These are phyloP conservation scores for Spathaspora passalidarum DNA, from an alignment of 805 yeast species.

Conservation along the genomic window DNA sequence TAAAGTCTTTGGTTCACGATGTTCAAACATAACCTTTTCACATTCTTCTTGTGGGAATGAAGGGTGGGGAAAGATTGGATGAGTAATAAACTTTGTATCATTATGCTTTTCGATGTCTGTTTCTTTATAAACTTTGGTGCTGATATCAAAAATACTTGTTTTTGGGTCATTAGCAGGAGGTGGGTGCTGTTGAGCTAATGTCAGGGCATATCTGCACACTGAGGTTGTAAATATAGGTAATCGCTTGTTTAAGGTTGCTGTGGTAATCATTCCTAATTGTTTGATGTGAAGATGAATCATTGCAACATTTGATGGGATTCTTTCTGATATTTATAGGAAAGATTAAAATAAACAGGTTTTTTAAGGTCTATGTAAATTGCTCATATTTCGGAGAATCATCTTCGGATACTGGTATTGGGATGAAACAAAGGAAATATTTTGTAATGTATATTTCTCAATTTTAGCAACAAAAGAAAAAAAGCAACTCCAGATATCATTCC, in stretches of 20 bases:
- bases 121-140: conserved; percentile 23
- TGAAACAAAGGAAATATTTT: no score
- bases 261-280: conserved; percentile 2
- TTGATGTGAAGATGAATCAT: background rate
- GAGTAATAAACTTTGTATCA: conserved; percentile 36
- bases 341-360: background rate
- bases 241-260: background rate
- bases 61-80: conserved; percentile 39
- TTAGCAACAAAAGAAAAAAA: background rate
- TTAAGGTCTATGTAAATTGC: background rate
- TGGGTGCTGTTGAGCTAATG: background rate
- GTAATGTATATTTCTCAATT: background rate
- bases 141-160: conserved; percentile 16
- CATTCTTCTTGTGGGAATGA: conserved; percentile 27
- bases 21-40: conserved; percentile 44
- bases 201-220: conserved; percentile 4
- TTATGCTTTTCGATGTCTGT: conserved; percentile 21
- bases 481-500: no score
- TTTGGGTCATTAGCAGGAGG: conserved; percentile 1
- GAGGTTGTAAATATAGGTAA: conserved; percentile 3
- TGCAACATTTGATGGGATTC: background rate
- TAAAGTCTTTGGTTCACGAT: conserved; percentile 44
- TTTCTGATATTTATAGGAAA: background rate
- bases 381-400: background rate
- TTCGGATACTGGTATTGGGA: no score